phyloP scores from a whole-genome alignment of 2,329 filamentous ascomycete species.

The Didymella pomorum region DNA sequence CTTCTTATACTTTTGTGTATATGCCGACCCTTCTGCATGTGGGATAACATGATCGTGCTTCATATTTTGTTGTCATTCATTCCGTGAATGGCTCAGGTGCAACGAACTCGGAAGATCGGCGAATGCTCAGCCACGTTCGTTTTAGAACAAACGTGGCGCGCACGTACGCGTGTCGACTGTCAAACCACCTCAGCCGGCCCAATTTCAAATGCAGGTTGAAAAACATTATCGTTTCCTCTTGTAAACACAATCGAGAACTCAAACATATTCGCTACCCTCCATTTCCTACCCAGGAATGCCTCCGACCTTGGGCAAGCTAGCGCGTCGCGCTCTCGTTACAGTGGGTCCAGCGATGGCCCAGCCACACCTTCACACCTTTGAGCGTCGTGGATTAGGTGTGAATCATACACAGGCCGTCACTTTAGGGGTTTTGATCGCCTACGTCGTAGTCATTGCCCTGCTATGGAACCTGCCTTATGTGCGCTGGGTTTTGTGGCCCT shows the following conservation, averaged over 20 bases:
- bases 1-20: neutral
- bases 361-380: constrained; percentile 53
- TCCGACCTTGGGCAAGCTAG: constrained; percentile 35
- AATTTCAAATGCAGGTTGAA: constrained; percentile 12
- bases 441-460: constrained; percentile 76
- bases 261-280: neutral
- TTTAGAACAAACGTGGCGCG: constrained; percentile 35
- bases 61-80: neutral
- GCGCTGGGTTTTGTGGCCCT: constrained; percentile 78
- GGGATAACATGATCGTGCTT: neutral
- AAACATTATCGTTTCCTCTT: neutral
- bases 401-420: constrained; percentile 75
- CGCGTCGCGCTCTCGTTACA: constrained; percentile 38
- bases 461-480: constrained; percentile 83
- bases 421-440: constrained; percentile 73
- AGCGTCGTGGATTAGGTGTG: constrained; percentile 65
- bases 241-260: neutral
- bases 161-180: constrained; percentile 24
- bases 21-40: neutral
- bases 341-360: constrained; percentile 39
- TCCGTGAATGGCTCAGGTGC: neutral
- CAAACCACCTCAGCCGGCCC: constrained; percentile 20
- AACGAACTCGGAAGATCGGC: constrained; percentile 6
- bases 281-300: constrained; percentile 30
- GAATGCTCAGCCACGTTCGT: constrained; percentile 22